These are phyloP conservation scores for Keithomyces neogunnii DNA, from an alignment of 2,329 filamentous ascomycete species.

Conservation along the genomic window DNA sequence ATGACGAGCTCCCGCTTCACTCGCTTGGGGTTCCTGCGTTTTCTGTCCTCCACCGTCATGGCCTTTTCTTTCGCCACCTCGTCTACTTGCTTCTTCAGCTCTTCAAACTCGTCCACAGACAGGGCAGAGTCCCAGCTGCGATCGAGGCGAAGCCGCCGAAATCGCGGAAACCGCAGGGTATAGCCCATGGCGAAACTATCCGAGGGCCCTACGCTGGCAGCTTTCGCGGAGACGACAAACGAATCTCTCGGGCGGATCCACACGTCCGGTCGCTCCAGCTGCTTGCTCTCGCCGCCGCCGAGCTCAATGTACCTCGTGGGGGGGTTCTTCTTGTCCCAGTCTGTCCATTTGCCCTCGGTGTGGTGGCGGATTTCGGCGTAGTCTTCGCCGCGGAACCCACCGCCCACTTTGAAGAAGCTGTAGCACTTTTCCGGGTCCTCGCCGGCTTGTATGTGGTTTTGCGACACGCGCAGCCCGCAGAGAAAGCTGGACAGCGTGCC, in stretches of 20 bases:
- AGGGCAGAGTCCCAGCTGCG: conserved; percentile 76
- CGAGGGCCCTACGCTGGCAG: conserved; percentile 65
- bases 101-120: conserved; percentile 67
- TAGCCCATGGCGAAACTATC: conserved; percentile 69
- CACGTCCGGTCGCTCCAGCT: conserved; percentile 74
- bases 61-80: conserved; percentile 63
- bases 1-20: conserved; percentile 64
- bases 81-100: conserved; percentile 60
- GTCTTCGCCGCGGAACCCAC: conserved; percentile 77
- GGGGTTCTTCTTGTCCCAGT: conserved; percentile 72
- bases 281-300: conserved; percentile 60
- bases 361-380: conserved; percentile 74
- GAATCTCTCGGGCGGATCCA: conserved; percentile 92
- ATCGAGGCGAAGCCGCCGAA: conserved; percentile 73
- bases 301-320: conserved; percentile 74
- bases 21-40: conserved; percentile 43
- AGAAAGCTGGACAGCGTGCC: conserved; percentile 78
- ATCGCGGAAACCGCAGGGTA: conserved; percentile 86
- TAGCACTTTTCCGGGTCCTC: conserved; percentile 66
- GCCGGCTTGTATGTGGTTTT: conserved; percentile 52
- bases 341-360: conserved; percentile 85
- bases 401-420: conserved; percentile 98
- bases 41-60: conserved; percentile 68
- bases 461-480: conserved; percentile 74
- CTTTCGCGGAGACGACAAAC: conserved; percentile 81